phyloP scores from a whole-genome alignment of 257 asterid species.

The Cordia subcordata region DNA sequence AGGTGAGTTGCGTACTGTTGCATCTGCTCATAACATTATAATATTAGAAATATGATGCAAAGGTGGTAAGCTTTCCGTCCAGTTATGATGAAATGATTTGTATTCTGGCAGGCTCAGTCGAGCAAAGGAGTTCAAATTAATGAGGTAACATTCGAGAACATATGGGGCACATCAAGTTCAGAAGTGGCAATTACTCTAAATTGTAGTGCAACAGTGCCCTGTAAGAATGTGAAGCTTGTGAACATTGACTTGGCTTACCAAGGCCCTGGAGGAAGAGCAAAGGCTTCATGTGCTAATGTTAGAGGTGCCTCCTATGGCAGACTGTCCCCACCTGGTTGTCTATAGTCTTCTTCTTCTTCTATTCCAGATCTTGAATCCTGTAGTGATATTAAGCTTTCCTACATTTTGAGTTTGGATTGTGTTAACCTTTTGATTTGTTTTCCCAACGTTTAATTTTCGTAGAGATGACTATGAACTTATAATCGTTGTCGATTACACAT shows the following conservation, averaged over 20 bases:
- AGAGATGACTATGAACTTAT: no score
- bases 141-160: slow-evolving; percentile 51
- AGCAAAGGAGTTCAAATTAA: slow-evolving; percentile 43
- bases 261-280: slow-evolving; percentile 29
- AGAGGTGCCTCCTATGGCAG: slow-evolving; percentile 42
- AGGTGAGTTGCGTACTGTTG: slow-evolving; percentile 18
- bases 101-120: not conserved
- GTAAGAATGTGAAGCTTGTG: slow-evolving; percentile 40
- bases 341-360: slow-evolving; percentile 19
- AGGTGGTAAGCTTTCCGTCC: no score
- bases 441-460: no score
- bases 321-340: slow-evolving; percentile 45
- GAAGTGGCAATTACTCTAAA: slow-evolving; percentile 44
- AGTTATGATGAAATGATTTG: no score
- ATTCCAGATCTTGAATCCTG: no score
- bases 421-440: no score
- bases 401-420: no score
- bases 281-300: slow-evolving; percentile 40
- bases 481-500: no score
- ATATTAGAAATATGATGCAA: no score
- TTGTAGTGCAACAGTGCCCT: slow-evolving; percentile 50
- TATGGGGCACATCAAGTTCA: slow-evolving; percentile 51
- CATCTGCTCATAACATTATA: no score
- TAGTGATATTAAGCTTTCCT: no score
- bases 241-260: slow-evolving; percentile 42